Evolutionary conservation across 345 rosid species (phyloP).

Genomic region (Ceriops zippeliana): DNA sequence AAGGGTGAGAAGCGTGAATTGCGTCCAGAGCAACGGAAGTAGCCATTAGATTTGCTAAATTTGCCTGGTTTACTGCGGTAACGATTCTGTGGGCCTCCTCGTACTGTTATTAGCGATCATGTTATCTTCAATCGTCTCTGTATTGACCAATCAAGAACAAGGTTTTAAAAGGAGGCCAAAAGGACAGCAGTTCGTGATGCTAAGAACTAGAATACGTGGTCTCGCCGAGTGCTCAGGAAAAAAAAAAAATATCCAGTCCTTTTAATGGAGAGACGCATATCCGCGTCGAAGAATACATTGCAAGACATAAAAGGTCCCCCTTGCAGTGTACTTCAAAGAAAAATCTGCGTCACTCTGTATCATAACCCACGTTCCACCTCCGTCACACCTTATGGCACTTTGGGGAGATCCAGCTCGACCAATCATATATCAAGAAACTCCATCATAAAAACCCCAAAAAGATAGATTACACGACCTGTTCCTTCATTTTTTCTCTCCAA

Average conservation of each 20-base stretch:
- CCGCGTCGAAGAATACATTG: neutral
- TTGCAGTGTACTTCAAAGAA: neutral
- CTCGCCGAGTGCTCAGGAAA: neutral
- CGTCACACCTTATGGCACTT: neutral
- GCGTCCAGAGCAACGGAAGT: no score
- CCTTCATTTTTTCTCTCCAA: constrained; percentile 9
- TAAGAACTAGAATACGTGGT: neutral
- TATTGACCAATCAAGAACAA: neutral
- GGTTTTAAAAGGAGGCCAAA: neutral
- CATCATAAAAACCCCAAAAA: constrained; percentile 26
- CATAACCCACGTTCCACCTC: constrained; percentile 25
- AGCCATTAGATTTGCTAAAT: no score
- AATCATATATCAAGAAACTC: constrained; percentile 50
- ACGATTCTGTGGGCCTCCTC: no score
- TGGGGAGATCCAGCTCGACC: constrained; percentile 46
- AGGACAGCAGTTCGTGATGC: neutral
- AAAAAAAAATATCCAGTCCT: neutral
- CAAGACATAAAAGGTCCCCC: neutral
- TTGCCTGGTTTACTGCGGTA: no score
- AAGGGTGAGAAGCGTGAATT: no score
- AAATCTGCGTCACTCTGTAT: constrained; percentile 12
- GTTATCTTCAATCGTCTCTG: neutral
- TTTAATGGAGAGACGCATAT: neutral
- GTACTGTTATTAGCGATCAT: no score
- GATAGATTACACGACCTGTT: constrained; percentile 30